A percentile compares a stretch with the other conserved stretches of the same genome.
Evolutionary conservation across 1,139 yeast genomes (phyloP).

Genomic region (Kurtzmaniella natalensis): DNA sequence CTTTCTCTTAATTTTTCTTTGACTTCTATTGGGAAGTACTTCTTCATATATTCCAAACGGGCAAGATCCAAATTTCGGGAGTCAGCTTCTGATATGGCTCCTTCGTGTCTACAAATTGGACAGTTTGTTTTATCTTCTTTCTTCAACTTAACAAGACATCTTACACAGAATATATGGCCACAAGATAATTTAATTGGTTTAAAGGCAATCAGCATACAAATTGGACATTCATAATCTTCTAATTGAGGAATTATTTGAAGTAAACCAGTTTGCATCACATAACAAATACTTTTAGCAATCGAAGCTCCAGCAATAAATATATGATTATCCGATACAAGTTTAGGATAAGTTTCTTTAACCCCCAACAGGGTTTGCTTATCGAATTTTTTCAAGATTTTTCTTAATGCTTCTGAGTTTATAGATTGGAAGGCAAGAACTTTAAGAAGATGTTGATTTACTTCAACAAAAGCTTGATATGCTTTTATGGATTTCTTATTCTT

Average conservation of each 20-base stretch:
- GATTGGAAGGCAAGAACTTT: conserved; percentile 59
- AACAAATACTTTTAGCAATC: conserved; percentile 52
- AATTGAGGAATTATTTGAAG: conserved; percentile 62
- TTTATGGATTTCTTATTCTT: conserved; percentile 43
- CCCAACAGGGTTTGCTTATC: conserved; percentile 66
- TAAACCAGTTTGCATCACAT: conserved; percentile 50
- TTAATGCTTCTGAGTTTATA: conserved; percentile 58
- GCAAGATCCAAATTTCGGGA: conserved; percentile 56
- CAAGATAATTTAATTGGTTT: conserved; percentile 65
- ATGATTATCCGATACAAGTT: conserved; percentile 42
- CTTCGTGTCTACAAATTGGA: conserved; percentile 57
- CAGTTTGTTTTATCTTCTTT: conserved; percentile 54
- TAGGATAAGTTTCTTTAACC: conserved; percentile 44
- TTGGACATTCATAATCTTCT: conserved; percentile 72
- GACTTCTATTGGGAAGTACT: conserved; percentile 63
- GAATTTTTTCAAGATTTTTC: conserved; percentile 67
- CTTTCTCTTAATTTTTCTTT: conserved; percentile 58
- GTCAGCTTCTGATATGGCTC: conserved; percentile 56
- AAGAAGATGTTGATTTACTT: conserved; percentile 50
- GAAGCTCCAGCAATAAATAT: conserved; percentile 44
- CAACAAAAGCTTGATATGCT: conserved; percentile 49
- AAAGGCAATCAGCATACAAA: conserved; percentile 64
- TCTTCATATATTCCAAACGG: conserved; percentile 48
- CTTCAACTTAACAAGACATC: conserved; percentile 66
- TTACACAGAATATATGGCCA: conserved; percentile 64